Conservation (phyloP, 768 basidiomycete genomes). For the Suillus weaverae region DNA sequence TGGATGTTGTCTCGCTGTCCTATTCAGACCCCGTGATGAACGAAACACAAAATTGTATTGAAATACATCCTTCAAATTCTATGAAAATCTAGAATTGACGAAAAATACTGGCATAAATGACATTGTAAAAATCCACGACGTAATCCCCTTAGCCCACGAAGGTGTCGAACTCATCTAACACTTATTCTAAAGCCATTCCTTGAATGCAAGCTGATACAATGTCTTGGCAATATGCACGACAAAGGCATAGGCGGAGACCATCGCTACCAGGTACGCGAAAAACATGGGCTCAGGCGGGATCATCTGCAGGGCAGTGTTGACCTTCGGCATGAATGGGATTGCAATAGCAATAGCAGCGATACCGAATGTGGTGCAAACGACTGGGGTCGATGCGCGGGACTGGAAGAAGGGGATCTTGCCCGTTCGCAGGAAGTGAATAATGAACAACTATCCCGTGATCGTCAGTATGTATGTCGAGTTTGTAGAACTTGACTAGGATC, state of each 20-base stretch:
- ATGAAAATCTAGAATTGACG: neutral
- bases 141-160: too few species aligned
- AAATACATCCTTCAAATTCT: neutral
- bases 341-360: constrained; percentile 33
- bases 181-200: constrained; percentile 29
- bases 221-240: constrained; percentile 29
- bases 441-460: constrained; percentile 27
- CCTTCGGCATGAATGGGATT: constrained; percentile 33
- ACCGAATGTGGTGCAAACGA: constrained; percentile 31
- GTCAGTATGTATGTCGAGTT: neutral
- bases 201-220: constrained; percentile 27
- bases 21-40: neutral
- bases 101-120: neutral
- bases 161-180: neutral
- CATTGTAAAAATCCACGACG: neutral
- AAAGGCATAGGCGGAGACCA: constrained; percentile 24
- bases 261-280: constrained; percentile 26
- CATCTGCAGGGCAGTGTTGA: constrained; percentile 29
- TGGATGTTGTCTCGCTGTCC: neutral
- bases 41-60: neutral
- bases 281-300: constrained; percentile 30
- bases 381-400: constrained; percentile 28
- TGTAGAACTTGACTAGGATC: neutral
- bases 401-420: constrained; percentile 32
- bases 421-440: constrained; percentile 34